These are phyloP conservation scores for Fusarium coicis DNA, from an alignment of 2,329 filamentous ascomycete genomes.

Conservation along the genomic window DNA sequence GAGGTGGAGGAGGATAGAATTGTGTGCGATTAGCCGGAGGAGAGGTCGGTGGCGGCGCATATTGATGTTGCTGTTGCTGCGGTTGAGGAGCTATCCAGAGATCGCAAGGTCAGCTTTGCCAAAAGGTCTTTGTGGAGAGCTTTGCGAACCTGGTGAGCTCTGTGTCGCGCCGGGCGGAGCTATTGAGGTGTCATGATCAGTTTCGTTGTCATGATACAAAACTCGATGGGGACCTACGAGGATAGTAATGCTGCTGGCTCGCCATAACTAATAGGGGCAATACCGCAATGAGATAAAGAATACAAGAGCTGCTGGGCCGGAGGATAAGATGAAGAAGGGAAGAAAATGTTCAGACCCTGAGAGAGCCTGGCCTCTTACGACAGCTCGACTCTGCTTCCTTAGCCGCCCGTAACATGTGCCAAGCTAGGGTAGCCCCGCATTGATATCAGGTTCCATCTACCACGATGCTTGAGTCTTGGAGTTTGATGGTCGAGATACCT, in stretches of 20 bases:
- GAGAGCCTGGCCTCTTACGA: slow-evolving; percentile 13
- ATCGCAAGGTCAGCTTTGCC: slow-evolving; percentile 23
- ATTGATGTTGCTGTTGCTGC: slow-evolving; percentile 51
- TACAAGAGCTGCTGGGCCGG: not conserved
- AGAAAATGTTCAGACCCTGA: slow-evolving; percentile 8
- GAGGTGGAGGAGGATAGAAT: slow-evolving; percentile 57
- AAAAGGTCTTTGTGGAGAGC: not conserved
- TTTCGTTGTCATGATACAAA: slow-evolving; percentile 23
- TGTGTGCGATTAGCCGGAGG: slow-evolving; percentile 58
- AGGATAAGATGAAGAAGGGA: slow-evolving; percentile 2
- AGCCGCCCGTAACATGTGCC: slow-evolving; percentile 35
- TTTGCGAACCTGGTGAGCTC: slow-evolving; percentile 44
- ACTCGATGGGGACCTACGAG: slow-evolving; percentile 52
- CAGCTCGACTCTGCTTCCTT: slow-evolving; percentile 25
- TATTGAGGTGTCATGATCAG: slow-evolving; percentile 44
- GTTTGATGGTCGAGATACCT: not conserved
- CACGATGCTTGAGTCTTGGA: slow-evolving; percentile 5
- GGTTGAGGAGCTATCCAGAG: slow-evolving; percentile 35
- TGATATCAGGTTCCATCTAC: slow-evolving; percentile 12
- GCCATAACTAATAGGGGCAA: slow-evolving; percentile 50
- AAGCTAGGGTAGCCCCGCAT: slow-evolving; percentile 35
- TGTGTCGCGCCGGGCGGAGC: slow-evolving; percentile 54
- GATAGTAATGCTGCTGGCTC: slow-evolving; percentile 57
- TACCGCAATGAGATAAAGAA: not conserved
- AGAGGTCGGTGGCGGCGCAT: slow-evolving; percentile 60